phyloP scores from a whole-genome alignment of 2,329 filamentous ascomycete genomes.

The Phaeoacremonium minimum region DNA sequence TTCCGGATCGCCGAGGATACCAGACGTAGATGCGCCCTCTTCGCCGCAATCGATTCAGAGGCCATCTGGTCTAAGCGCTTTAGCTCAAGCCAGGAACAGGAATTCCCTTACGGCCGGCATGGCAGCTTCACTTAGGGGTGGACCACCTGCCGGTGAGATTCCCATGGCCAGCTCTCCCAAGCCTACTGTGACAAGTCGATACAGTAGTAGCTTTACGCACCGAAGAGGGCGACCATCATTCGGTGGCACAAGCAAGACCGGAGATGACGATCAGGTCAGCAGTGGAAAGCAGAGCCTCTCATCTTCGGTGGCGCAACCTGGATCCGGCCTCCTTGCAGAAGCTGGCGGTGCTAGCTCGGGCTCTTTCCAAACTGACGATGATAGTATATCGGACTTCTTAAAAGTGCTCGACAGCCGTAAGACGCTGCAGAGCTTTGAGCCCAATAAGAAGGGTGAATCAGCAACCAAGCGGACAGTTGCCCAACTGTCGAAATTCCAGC shows the following conservation, averaged over 20 bases:
- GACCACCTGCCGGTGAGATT: constrained; percentile 58
- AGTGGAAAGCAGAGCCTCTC: constrained; percentile 76
- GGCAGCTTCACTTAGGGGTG: constrained; percentile 67
- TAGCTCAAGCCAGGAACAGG: constrained; percentile 61
- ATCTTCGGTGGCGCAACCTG: constrained; percentile 66
- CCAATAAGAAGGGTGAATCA: constrained; percentile 61
- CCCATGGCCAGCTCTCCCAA: constrained; percentile 74
- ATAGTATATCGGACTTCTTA: constrained; percentile 90
- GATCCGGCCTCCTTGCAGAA: constrained; percentile 75
- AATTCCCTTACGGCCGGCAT: constrained; percentile 72
- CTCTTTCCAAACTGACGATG: constrained; percentile 71
- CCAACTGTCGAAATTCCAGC: constrained; percentile 79
- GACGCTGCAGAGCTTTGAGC: constrained; percentile 76
- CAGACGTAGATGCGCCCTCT: constrained; percentile 46
- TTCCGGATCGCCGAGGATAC: constrained; percentile 72
- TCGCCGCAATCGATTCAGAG: constrained; percentile 52
- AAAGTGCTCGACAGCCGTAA: constrained; percentile 85
- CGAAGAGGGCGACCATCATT: constrained; percentile 74
- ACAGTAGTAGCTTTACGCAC: constrained; percentile 92
- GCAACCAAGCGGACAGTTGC: constrained; percentile 72
- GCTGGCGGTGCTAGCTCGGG: constrained; percentile 63
- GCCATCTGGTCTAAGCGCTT: constrained; percentile 39
- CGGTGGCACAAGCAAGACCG: constrained; percentile 62
- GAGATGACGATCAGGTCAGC: constrained; percentile 70
- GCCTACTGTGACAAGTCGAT: constrained; percentile 74